These are phyloP conservation scores for Isatis tinctoria DNA, from an alignment of 345 rosid genomes.

Conservation along the genomic window DNA sequence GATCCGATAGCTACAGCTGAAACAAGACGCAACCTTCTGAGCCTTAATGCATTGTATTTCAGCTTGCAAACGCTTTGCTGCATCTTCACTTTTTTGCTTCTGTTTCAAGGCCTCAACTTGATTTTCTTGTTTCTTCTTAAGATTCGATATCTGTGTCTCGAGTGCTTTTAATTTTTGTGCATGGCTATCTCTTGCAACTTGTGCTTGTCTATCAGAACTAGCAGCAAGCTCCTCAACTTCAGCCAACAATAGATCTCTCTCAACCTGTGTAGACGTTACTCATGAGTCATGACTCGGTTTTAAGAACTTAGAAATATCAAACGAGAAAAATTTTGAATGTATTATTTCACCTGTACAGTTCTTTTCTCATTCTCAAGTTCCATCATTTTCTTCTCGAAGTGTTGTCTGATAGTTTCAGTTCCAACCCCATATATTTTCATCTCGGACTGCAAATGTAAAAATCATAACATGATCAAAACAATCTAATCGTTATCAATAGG, in stretches of 20 bases:
- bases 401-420: constrained; percentile 61
- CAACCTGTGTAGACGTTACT: constrained; percentile 49
- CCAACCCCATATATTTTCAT: constrained; percentile 58
- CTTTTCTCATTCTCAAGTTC: constrained; percentile 79
- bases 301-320: not conserved
- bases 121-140: constrained; percentile 72
- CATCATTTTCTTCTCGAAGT: constrained; percentile 64
- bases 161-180: constrained; percentile 65
- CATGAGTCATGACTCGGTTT: constrained; percentile 13
- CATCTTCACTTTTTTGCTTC: constrained; percentile 78
- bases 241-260: constrained; percentile 59
- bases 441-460: constrained; percentile 52
- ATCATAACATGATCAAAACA: not conserved
- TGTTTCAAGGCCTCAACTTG: constrained; percentile 68
- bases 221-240: constrained; percentile 60
- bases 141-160: constrained; percentile 68
- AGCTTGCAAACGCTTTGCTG: constrained; percentile 61
- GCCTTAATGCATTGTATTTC: constrained; percentile 76
- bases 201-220: constrained; percentile 56
- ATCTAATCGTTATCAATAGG: not conserved
- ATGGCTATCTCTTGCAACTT: constrained; percentile 47
- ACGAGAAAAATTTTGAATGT: constrained; percentile 9
- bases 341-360: constrained; percentile 41
- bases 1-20: not conserved
- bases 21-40: constrained; percentile 52